Evolutionary conservation across 2,329 filamentous ascomycete species (phyloP).

Genomic region (Davidsoniella virescens): DNA sequence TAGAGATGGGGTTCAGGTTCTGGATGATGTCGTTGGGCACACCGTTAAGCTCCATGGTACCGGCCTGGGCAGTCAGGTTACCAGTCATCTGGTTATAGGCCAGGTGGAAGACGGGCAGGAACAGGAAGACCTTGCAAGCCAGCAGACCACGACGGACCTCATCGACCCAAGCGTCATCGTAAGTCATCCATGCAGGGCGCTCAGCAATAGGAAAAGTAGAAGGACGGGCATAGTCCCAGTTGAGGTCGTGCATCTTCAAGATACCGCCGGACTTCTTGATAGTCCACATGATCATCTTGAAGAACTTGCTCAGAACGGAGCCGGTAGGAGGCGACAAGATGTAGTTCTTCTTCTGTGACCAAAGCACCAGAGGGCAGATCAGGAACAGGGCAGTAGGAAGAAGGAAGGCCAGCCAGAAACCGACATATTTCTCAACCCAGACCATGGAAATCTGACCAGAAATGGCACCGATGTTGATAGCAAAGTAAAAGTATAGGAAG

Average conservation of each 20-base stretch:
- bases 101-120: slow-evolving; percentile 46
- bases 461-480: slow-evolving; percentile 50
- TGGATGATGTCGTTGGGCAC: slow-evolving; percentile 64
- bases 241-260: slow-evolving; percentile 31
- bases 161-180: slow-evolving; percentile 71
- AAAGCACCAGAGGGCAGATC: slow-evolving; percentile 43
- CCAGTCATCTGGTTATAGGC: slow-evolving; percentile 44
- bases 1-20: slow-evolving; percentile 59
- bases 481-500: slow-evolving; percentile 44
- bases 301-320: slow-evolving; percentile 52
- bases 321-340: slow-evolving; percentile 49
- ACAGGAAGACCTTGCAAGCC: slow-evolving; percentile 56
- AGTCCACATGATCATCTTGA: slow-evolving; percentile 42
- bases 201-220: slow-evolving; percentile 37
- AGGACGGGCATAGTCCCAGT: slow-evolving; percentile 56
- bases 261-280: slow-evolving; percentile 47
- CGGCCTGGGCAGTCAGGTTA: slow-evolving; percentile 47
- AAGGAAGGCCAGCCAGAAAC: slow-evolving; percentile 57
- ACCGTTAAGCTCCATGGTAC: slow-evolving; percentile 49
- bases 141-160: slow-evolving; percentile 55
- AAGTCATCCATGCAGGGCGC: slow-evolving; percentile 61
- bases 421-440: slow-evolving; percentile 60
- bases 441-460: slow-evolving; percentile 48
- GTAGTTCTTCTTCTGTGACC: slow-evolving; percentile 45
- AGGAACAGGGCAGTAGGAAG: slow-evolving; percentile 52